These are phyloP conservation scores for Rhodomyrtus tomentosa DNA, from an alignment of 345 rosid genomes.

Conservation along the genomic window DNA sequence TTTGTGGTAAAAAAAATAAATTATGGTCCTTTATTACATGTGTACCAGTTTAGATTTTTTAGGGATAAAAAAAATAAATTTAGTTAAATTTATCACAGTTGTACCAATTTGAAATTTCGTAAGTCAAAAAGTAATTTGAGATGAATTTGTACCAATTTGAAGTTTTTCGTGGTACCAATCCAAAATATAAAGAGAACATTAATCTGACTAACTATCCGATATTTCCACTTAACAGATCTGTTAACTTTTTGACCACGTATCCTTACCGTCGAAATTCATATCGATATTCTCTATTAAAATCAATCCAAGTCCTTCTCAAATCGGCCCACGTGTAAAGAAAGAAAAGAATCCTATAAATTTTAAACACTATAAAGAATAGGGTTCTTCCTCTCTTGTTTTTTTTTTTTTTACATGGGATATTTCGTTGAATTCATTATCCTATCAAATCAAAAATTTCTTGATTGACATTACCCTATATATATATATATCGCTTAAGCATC, in stretches of 20 bases:
- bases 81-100: no score
- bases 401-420: not conserved
- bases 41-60: no score
- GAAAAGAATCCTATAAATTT: not conserved
- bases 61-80: no score
- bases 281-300: not conserved
- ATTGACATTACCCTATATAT: not conserved
- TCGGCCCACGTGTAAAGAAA: not conserved
- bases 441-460: not conserved
- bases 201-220: not conserved
- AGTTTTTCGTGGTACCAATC: no score
- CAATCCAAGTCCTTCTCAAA: not conserved
- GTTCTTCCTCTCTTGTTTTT: not conserved
- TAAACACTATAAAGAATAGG: not conserved
- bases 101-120: no score
- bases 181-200: not conserved
- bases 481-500: not conserved
- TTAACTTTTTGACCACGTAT: not conserved
- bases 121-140: no score
- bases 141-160: no score
- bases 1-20: no score
- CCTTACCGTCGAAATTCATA: not conserved
- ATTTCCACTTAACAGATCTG: not conserved
- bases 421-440: not conserved
- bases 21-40: accelerated